Conservation (phyloP, 140 eudicot species). For the Cichorium intybus region DNA sequence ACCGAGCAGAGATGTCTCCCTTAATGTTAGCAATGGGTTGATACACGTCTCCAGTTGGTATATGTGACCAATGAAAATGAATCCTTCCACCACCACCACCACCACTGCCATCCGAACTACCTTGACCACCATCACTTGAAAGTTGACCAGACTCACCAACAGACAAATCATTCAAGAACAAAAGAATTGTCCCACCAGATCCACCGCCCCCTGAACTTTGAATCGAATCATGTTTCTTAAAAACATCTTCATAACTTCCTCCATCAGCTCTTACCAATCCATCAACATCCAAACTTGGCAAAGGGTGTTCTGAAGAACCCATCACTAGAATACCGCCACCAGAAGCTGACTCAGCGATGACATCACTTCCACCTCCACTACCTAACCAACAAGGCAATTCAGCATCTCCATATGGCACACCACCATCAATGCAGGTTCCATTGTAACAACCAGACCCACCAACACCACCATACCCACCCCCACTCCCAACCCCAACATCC, state of each 20-base stretch:
- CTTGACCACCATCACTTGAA: constrained; percentile 82
- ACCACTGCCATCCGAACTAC: constrained; percentile 74
- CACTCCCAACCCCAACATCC: constrained; percentile 65
- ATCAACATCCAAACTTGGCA: constrained; percentile 58
- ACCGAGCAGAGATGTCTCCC: constrained; percentile 77
- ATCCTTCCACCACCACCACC: constrained; percentile 99
- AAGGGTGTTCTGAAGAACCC: constrained; percentile 80
- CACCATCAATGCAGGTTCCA: constrained; percentile 67
- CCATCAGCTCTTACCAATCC: constrained; percentile 85
- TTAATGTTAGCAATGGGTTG: constrained; percentile 75
- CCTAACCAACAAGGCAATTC: constrained; percentile 89
- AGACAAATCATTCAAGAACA: constrained; percentile 54
- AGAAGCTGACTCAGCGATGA: constrained; percentile 54
- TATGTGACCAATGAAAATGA: constrained; percentile 94
- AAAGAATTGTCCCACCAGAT: constrained; percentile 90
- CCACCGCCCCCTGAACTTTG: constrained; percentile 78
- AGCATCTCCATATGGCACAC: constrained; percentile 72
- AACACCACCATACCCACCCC: constrained; percentile 95
- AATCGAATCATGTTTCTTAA: constrained; percentile 15
- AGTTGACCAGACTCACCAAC: constrained; percentile 56
- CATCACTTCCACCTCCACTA: constrained; percentile 93
- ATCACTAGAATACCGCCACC: constrained; percentile 93
- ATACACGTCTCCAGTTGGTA: constrained; percentile 86
- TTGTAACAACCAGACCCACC: constrained; percentile 84
- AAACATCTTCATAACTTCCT: constrained; percentile 42